These are phyloP conservation scores for Neonectria neomacrospora DNA, from an alignment of 2,329 filamentous ascomycete genomes.

Conservation along the genomic window DNA sequence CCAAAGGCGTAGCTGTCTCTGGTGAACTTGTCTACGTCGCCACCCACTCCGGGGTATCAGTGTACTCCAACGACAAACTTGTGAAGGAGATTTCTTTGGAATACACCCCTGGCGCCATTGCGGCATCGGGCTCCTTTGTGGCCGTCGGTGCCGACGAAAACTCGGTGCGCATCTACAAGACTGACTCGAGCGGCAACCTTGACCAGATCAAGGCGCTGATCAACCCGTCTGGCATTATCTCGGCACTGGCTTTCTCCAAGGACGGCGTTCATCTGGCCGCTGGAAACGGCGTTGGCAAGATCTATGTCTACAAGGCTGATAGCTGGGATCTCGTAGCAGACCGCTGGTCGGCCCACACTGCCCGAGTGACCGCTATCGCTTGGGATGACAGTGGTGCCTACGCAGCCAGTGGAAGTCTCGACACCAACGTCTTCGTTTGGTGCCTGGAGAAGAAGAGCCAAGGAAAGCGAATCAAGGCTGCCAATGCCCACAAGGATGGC, in stretches of 20 bases:
- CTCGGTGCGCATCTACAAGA: constrained; percentile 76
- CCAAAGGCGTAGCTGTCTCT: constrained; percentile 75
- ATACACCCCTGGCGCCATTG: constrained; percentile 76
- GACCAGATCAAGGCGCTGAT: constrained; percentile 67
- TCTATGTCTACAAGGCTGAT: constrained; percentile 76
- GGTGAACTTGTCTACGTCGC: constrained; percentile 67
- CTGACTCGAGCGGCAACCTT: constrained; percentile 66
- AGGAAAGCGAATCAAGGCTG: constrained; percentile 82
- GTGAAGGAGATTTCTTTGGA: constrained; percentile 68
- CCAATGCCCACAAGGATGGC: constrained; percentile 95
- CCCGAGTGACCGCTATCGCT: constrained; percentile 66
- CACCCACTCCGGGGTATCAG: constrained; percentile 61
- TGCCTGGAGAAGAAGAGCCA: constrained; percentile 82
- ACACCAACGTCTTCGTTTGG: constrained; percentile 95
- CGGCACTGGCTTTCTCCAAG: constrained; percentile 83
- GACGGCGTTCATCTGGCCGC: constrained; percentile 82
- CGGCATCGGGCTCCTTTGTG: constrained; percentile 73
- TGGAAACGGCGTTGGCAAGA: constrained; percentile 87
- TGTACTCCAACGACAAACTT: constrained; percentile 70
- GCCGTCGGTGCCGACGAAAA: constrained; percentile 83
- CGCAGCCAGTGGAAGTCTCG: constrained; percentile 84
- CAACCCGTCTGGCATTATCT: constrained; percentile 77
- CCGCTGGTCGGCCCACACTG: constrained; percentile 71
- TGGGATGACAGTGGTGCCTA: constrained; percentile 85
- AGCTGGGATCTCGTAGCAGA: constrained; percentile 81